Conservation (phyloP, 331 rosid genomes). For the Acacia pycnantha region DNA sequence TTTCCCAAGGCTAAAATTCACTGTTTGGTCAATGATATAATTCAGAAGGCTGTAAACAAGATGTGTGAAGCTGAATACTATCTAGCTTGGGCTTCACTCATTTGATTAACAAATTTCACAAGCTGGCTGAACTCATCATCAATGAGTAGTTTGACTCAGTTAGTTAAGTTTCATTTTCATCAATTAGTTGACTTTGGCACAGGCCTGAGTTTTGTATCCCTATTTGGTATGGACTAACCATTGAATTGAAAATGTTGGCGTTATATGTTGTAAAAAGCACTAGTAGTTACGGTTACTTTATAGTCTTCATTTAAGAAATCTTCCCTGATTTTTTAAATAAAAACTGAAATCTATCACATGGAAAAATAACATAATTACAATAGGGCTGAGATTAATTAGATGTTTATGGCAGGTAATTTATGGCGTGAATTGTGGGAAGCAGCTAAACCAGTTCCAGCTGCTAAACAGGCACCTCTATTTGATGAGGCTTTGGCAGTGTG, state of each 20-base stretch:
- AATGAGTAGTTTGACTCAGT: not conserved
- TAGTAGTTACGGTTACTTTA: not conserved
- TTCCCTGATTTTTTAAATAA: not conserved
- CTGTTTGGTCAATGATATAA: not conserved
- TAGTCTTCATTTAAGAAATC: not conserved
- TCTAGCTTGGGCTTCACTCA: not conserved
- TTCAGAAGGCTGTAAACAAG: not conserved
- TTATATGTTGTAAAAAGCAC: not conserved
- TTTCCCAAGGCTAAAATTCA: not conserved
- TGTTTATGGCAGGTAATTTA: constrained; percentile 68
- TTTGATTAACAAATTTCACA: not conserved
- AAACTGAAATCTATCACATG: not conserved
- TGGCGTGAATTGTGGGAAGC: constrained; percentile 97
- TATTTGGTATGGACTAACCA: not conserved
- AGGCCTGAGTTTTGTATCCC: not conserved
- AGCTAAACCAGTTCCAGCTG: constrained; percentile 89
- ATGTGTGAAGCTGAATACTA: not conserved
- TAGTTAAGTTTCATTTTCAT: not conserved
- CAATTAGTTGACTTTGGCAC: not conserved
- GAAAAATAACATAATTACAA: not conserved
- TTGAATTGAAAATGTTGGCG: constrained; percentile 6
- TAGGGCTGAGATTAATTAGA: not conserved
- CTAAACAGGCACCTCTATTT: constrained; percentile 88
- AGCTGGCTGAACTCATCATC: not conserved
- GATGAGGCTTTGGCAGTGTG: constrained; percentile 98